These are phyloP conservation scores for Quercus suber DNA, from an alignment of 306 rosid genomes.

Conservation along the genomic window DNA sequence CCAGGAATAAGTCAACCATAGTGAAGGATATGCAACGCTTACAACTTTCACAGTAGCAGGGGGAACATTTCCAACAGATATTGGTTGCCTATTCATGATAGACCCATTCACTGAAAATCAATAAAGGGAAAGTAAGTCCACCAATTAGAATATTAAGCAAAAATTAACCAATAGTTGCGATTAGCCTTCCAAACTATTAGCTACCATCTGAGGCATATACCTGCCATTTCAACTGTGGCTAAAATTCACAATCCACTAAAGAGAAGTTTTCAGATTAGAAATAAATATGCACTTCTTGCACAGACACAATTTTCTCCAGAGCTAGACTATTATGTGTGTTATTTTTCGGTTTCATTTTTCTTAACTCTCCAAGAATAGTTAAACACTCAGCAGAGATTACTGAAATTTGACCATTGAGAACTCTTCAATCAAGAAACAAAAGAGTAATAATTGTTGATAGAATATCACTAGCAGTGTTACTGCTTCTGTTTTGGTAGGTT, in stretches of 20 bases:
- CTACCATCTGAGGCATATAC: conserved; percentile 1
- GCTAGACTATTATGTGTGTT: neutral
- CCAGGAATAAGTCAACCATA: conserved; percentile 12
- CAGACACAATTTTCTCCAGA: neutral
- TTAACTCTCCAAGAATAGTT: neutral
- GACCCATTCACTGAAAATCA: conserved; percentile 73
- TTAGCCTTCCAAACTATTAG: conserved; percentile 11
- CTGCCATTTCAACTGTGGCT: neutral
- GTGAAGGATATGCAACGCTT: conserved; percentile 17
- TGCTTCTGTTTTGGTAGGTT: no score
- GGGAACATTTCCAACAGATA: conserved; percentile 58
- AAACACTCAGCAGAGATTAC: neutral
- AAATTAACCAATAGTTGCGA: conserved; percentile 14
- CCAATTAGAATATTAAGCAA: conserved; percentile 20
- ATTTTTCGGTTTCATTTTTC: neutral
- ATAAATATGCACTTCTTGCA: neutral
- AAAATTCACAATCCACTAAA: neutral
- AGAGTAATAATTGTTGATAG: neutral
- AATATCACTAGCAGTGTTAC: no score
- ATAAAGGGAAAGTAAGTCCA: conserved; percentile 22
- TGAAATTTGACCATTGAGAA: neutral
- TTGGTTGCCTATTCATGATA: conserved; percentile 61
- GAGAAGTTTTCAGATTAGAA: neutral
- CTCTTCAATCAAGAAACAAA: neutral
- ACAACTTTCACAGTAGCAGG: conserved; percentile 95